phyloP scores from a whole-genome alignment of 768 basidiomycete genomes.

The Tricholoma terreum region DNA sequence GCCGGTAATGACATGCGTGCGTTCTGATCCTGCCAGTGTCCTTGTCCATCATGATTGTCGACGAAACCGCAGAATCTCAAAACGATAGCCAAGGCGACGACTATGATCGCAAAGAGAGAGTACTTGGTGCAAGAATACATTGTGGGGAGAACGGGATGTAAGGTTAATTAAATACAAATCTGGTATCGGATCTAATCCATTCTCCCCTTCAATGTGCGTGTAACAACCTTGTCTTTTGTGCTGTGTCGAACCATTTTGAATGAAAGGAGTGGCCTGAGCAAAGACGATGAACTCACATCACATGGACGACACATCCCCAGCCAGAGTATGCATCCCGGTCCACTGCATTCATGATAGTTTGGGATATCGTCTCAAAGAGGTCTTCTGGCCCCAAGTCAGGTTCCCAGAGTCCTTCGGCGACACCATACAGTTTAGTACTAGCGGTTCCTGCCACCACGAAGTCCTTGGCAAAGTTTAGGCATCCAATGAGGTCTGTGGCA shows the following conservation, averaged over 20 bases:
- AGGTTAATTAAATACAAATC: background rate
- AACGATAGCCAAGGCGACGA: background rate
- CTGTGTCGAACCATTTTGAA: slow-evolving; percentile 31
- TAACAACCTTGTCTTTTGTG: slow-evolving; percentile 73
- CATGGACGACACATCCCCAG: slow-evolving; percentile 93
- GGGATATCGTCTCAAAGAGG: slow-evolving; percentile 96
- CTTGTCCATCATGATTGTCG: background rate
- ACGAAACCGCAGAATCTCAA: background rate
- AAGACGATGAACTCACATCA: slow-evolving; percentile 66
- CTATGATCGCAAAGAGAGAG: background rate
- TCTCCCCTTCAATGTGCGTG: slow-evolving; percentile 83
- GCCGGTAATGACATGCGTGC: background rate
- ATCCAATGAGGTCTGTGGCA: slow-evolving; percentile 90
- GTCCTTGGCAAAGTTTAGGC: slow-evolving; percentile 92
- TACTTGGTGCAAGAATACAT: background rate
- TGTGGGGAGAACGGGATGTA: background rate
- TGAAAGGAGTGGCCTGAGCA: background rate
- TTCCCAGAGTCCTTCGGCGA: slow-evolving; percentile 98
- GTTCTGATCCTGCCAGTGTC: background rate
- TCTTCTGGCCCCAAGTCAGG: slow-evolving; percentile 95
- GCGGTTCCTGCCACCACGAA: slow-evolving; percentile 97
- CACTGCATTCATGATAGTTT: slow-evolving; percentile 91
- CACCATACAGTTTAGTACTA: slow-evolving; percentile 88
- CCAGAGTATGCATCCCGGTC: slow-evolving; percentile 97
- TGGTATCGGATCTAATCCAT: slow-evolving; percentile 65